Evolutionary conservation across 176 grass and related monocot species (phyloP).

Genomic region (Avena sativa): DNA sequence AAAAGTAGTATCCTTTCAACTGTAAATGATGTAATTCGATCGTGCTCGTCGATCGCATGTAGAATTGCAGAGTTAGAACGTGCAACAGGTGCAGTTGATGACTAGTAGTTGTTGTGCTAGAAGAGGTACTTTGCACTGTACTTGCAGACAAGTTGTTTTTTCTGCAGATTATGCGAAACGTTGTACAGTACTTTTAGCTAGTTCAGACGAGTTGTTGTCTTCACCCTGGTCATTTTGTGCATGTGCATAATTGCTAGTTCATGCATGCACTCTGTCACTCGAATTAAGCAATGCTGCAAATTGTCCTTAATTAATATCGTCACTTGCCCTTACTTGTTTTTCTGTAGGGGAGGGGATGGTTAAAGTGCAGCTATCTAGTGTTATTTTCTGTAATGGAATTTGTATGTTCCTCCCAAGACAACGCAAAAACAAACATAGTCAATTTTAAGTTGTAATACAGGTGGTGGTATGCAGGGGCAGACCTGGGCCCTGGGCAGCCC

Average conservation of each 20-base stretch:
- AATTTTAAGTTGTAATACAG: too few species aligned
- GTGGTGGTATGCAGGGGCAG: too few species aligned
- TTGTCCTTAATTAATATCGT: not conserved
- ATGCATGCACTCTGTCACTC: too few species aligned
- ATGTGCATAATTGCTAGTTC: not conserved
- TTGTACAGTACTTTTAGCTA: too few species aligned
- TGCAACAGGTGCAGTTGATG: too few species aligned
- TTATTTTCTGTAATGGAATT: not conserved
- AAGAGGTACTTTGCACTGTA: too few species aligned
- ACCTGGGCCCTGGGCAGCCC: too few species aligned
- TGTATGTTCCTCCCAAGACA: not conserved
- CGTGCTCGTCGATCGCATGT: not conserved
- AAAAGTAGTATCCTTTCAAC: not conserved
- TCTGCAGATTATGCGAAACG: too few species aligned
- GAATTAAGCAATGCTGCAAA: not conserved
- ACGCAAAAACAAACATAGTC: not conserved
- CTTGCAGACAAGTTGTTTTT: too few species aligned
- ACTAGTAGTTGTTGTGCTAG: too few species aligned
- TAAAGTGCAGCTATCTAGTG: not conserved
- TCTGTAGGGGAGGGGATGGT: not conserved
- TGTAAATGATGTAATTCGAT: constrained; percentile 19
- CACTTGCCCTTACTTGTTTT: not conserved
- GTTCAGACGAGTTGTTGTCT: too few species aligned
- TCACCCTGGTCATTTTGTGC: too few species aligned
- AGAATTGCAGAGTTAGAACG: not conserved